Evolutionary conservation across 441 rosid species (phyloP).

Genomic region (Euphorbia schlechtendalii): DNA sequence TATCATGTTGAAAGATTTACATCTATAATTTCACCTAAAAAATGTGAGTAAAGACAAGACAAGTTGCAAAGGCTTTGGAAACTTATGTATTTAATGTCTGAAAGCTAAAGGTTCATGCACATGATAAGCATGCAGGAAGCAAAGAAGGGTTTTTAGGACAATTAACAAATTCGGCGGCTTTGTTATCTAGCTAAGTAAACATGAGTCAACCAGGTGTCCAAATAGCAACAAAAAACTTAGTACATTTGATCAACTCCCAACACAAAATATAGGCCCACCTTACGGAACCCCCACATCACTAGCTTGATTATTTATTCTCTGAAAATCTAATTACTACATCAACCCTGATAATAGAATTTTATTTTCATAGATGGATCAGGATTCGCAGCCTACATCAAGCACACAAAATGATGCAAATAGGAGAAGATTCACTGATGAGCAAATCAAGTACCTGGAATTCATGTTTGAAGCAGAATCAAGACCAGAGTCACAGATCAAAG

Average conservation of each 20-base stretch:
- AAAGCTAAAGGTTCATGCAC: background rate
- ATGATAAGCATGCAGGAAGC: background rate
- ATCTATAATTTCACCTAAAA: no score
- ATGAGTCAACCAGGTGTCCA: conserved; percentile 1
- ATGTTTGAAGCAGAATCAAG: conserved; percentile 41
- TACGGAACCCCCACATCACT: background rate
- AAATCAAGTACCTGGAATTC: conserved; percentile 33
- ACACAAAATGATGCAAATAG: conserved; percentile 19
- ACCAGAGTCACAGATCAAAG: conserved; percentile 32
- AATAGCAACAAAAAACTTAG: conserved; percentile 4
- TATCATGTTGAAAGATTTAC: no score
- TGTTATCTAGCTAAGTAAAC: background rate
- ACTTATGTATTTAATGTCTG: background rate
- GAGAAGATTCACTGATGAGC: conserved; percentile 38
- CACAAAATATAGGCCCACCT: conserved; percentile 6
- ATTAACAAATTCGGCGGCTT: background rate
- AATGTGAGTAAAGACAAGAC: no score
- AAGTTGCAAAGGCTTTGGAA: no score
- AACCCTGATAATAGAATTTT: conserved; percentile 5
- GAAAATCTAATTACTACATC: background rate
- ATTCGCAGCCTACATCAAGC: conserved; percentile 12
- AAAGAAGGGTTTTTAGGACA: conserved; percentile 14
- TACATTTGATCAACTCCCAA: background rate
- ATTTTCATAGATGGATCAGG: conserved; percentile 2
- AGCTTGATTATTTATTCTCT: conserved; percentile 9